Evolutionary conservation across 1,284 basidiomycete genomes (phyloP), one percentile per base, ranked within the genome.

Genomic region (Trichosporon asahii): DNA sequence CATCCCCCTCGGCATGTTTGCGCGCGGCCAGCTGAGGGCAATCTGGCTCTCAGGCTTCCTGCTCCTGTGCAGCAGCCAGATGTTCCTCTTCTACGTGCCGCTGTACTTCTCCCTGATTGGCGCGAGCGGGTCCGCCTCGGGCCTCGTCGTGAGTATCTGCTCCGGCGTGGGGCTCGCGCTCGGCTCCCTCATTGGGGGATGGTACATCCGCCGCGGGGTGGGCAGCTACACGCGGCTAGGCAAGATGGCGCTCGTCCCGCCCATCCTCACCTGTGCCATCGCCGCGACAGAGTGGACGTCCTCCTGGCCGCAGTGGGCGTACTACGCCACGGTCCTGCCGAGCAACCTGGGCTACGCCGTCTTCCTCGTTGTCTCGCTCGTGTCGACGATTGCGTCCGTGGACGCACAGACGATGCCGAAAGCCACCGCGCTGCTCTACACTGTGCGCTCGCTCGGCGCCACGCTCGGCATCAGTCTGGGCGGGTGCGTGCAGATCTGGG

Each of bases 181-280:
- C 1, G 94, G 94, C 31, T 94, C 92, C 72, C 87, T 98, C 23
- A 86, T 92, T 67, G 91, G 93, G 55, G 95, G 95, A 78, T 91
- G 93, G 90, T 93, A 82, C 60, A 85, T 85, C 64, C 78, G 79
- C 12, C 64, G 72, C 3, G 79, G 82, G 0, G 6, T 33, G 5
- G 80, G 80, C 0, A 67, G 71, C 8, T 85, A 82, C 70, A 75
- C 75, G 4, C 27, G 68, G 18, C 67, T 85, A 8, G 83, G 81
- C 3, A 68, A 77, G 4, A 7, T 80, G 12, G 72, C 79, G 0
- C 75, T 84, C 33, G 25, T 78, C 25, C 76, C 81, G 6, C 72
- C 80, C 0, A 73, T 81, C 60, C 23, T 75, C 7, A 61, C 57
- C 5, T 73, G 75, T 18, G 67, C 76, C 0, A 71, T 79, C 15